phyloP scores from a whole-genome alignment of 192 early-diverging fungal species.

The Helicostylum pulchrum region DNA sequence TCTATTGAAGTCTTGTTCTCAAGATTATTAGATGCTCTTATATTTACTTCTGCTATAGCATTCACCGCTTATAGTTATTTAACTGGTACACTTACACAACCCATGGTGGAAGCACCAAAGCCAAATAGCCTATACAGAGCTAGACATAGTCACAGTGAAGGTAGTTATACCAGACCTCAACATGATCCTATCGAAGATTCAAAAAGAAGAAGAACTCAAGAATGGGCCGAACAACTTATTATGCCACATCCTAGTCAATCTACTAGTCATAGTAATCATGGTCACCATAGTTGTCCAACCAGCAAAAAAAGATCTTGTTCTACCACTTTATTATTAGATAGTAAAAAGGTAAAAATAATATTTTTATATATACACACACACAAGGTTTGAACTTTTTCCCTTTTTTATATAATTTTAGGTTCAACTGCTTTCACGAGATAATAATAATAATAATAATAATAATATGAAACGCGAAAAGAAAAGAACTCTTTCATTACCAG shows the following conservation, averaged over 20 bases:
- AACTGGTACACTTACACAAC: slow-evolving; percentile 16
- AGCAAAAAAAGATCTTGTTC: slow-evolving; percentile 8
- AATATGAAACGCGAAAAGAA: slow-evolving; percentile 1
- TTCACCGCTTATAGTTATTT: slow-evolving; percentile 18
- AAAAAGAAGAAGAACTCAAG: slow-evolving; percentile 10
- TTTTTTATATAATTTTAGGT: slow-evolving; percentile 3
- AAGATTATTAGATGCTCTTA: slow-evolving; percentile 14
- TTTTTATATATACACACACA: neutral
- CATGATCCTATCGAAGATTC: slow-evolving; percentile 4
- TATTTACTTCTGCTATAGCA: slow-evolving; percentile 23
- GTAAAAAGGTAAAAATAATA: slow-evolving; percentile 3
- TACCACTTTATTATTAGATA: neutral
- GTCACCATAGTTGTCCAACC: neutral
- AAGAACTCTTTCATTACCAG: slow-evolving; percentile 6
- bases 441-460: neutral
- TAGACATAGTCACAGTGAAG: neutral
- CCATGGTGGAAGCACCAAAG: neutral
- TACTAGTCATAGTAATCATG: neutral
- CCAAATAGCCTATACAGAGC: neutral
- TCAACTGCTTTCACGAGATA: slow-evolving; percentile 4
- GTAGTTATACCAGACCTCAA: neutral
- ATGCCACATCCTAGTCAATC: neutral
- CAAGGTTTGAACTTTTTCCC: no score
- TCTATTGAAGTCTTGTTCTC: slow-evolving; percentile 6
- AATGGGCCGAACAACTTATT: slow-evolving; percentile 15